phyloP scores from a whole-genome alignment of 306 rosid species.

The Glycine soja region DNA sequence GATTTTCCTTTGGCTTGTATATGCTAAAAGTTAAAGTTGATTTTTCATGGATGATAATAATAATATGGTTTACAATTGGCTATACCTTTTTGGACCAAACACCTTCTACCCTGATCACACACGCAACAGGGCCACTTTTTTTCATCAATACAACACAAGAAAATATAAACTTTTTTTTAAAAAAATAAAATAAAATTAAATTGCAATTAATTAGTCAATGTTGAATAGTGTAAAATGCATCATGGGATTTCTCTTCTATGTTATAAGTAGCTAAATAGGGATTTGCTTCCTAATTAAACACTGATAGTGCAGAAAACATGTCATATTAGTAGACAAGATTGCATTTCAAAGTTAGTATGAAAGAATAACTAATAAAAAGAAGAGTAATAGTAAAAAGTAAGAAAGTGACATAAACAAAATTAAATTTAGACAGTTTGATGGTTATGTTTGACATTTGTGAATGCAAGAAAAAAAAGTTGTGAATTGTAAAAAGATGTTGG shows the following conservation, averaged over 20 bases:
- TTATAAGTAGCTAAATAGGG: background rate
- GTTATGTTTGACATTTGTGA: background rate
- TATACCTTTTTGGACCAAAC: background rate
- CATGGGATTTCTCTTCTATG: background rate
- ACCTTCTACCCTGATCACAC: background rate
- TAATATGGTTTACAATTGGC: background rate
- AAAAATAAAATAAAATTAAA: background rate
- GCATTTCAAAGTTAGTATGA: background rate
- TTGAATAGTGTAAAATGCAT: background rate
- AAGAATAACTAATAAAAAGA: background rate
- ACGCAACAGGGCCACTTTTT: background rate
- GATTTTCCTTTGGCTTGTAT: background rate
- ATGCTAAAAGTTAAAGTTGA: background rate
- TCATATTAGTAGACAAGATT: background rate
- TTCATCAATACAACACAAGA: background rate
- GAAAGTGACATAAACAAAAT: background rate
- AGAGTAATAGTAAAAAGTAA: background rate
- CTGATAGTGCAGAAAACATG: background rate
- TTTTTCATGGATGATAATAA: background rate
- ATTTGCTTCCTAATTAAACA: background rate
- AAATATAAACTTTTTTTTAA: background rate
- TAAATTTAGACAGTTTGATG: background rate
- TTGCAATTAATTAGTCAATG: background rate
- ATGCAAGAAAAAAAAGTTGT: background rate
- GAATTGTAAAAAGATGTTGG: constrained; percentile 20